Evolutionary conservation across 192 early-diverging fungal species (phyloP).

Genomic region (Chytriomyces sp.): DNA sequence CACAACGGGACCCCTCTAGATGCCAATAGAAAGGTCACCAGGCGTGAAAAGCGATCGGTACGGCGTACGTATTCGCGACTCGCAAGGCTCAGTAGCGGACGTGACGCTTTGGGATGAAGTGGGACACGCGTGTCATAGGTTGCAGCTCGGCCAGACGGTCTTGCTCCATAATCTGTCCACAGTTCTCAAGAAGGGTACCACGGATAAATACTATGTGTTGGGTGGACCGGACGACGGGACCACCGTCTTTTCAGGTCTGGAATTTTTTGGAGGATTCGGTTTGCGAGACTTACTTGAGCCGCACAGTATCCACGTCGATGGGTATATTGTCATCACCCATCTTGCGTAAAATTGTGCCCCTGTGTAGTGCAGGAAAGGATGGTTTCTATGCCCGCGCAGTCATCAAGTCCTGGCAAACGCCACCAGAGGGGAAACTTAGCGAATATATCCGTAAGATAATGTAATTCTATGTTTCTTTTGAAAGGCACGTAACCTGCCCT

Average conservation of each 20-base stretch:
- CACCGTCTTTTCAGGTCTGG: conserved; percentile 4
- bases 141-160: conserved; percentile 24
- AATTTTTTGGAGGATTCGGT: background rate
- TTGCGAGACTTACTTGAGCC: background rate
- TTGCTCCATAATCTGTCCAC: conserved; percentile 9
- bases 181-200: background rate
- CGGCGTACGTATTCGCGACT: conserved; percentile 4
- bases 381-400: conserved; percentile 10
- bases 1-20: background rate
- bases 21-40: conserved; percentile 12
- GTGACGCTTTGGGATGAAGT: conserved; percentile 19
- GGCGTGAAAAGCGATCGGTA: conserved; percentile 6
- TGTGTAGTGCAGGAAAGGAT: background rate
- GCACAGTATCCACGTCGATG: conserved; percentile 16
- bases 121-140: background rate
- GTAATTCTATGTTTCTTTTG: background rate
- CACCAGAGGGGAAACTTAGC: background rate
- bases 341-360: background rate
- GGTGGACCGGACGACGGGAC: conserved; percentile 6
- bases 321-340: conserved; percentile 9
- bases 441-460: conserved; percentile 21
- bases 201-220: conserved; percentile 9
- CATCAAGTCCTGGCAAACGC: background rate
- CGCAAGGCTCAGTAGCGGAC: background rate
- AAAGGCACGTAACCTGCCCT: background rate